phyloP scores from a whole-genome alignment of 805 yeast genomes.

The Wickerhamomyces chaumierensis region DNA sequence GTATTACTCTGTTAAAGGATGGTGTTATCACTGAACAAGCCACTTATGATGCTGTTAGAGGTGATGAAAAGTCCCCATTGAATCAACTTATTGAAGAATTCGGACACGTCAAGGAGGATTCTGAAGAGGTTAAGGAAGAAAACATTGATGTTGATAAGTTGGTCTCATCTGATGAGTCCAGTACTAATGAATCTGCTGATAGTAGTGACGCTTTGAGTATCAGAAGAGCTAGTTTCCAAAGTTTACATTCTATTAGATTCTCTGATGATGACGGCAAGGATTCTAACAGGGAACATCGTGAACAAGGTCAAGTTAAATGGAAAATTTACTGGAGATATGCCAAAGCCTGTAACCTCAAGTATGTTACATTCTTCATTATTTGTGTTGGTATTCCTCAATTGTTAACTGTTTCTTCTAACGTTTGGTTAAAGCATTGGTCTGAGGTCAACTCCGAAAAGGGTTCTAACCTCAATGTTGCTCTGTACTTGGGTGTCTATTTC shows the following conservation, averaged over 20 bases:
- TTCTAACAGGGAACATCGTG: conserved; percentile 58
- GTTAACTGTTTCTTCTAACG: conserved; percentile 52
- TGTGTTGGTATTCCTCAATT: conserved; percentile 49
- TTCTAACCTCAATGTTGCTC: too few relatives aligned
- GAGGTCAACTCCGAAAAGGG: conserved; percentile 42
- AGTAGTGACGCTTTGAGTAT: conserved; percentile 29
- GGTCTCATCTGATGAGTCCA: conserved; percentile 16
- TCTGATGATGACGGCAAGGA: conserved; percentile 17
- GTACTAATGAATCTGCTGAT: conserved; percentile 23
- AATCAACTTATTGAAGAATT: conserved; percentile 47
- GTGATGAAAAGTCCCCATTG: conserved; percentile 34
- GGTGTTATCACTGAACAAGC: conserved; percentile 65
- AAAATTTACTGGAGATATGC: conserved; percentile 74
- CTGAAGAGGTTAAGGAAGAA: conserved; percentile 9
- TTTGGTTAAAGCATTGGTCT: conserved; percentile 75
- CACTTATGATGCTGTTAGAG: conserved; percentile 39
- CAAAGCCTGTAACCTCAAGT: conserved; percentile 67
- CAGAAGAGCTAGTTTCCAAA: conserved; percentile 55
- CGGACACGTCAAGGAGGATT: conserved; percentile 32
- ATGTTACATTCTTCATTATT: conserved; percentile 45
- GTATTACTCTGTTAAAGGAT: conserved; percentile 55
- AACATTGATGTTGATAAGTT: conserved; percentile 9
- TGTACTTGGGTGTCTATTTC: too few relatives aligned
- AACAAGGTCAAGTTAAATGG: conserved; percentile 92
- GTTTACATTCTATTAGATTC: conserved; percentile 28